Conservation (phyloP, 345 rosid genomes). For the Eucalyptus cloeziana region DNA sequence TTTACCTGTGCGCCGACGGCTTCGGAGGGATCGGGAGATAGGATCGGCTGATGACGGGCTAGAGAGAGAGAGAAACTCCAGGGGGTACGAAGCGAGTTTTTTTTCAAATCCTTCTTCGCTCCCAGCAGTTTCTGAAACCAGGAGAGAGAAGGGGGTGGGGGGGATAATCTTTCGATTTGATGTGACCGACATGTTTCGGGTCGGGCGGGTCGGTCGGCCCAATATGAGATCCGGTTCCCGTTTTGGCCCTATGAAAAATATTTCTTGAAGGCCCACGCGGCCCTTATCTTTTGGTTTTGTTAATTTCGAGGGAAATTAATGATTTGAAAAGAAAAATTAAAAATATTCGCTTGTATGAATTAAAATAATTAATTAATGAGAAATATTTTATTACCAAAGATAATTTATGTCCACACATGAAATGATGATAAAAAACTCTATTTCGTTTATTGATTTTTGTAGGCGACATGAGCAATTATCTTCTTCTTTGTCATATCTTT, state of each 20-base stretch:
- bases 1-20: neutral
- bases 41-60: neutral
- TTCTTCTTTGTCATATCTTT: neutral
- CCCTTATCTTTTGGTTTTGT: neutral
- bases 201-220: neutral
- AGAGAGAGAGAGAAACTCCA: neutral
- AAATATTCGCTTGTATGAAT: accelerated
- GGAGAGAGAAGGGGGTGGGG: neutral
- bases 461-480: neutral
- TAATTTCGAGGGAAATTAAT: accelerated
- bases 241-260: neutral
- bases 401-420: neutral
- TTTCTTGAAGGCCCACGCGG: neutral
- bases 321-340: neutral
- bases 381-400: too few species aligned
- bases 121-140: neutral
- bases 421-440: neutral
- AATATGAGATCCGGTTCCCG: neutral
- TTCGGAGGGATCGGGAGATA: neutral
- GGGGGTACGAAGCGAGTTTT: neutral
- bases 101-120: neutral
- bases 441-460: neutral
- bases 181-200: neutral
- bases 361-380: accelerated
- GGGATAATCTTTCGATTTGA: neutral